Percentiles rank a stretch among this genome's conserved stretches.
phyloP scores from a whole-genome alignment of 2,329 filamentous ascomycete genomes.

The Scytalidium sp. region DNA sequence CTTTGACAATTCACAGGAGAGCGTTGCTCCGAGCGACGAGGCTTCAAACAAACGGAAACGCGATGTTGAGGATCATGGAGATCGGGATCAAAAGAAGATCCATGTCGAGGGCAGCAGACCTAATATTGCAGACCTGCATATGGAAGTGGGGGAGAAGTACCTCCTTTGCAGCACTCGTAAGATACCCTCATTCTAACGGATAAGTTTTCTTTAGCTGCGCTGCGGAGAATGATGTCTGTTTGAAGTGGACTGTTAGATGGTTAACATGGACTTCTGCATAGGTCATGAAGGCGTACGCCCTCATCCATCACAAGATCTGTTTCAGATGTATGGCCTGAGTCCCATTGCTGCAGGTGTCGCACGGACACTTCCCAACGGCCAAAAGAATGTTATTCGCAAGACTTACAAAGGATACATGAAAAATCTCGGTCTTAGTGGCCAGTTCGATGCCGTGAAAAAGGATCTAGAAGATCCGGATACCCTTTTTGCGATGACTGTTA shows the following conservation, averaged over 20 bases:
- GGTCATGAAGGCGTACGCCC: constrained; percentile 35
- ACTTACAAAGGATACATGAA: constrained; percentile 69
- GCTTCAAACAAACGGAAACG: constrained; percentile 62
- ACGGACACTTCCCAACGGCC: constrained; percentile 60
- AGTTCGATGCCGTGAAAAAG: constrained; percentile 58
- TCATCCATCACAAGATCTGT: constrained; percentile 55
- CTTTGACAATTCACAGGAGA: constrained; percentile 15
- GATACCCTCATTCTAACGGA: constrained; percentile 43
- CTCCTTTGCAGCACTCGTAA: constrained; percentile 66
- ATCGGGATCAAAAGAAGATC: constrained; percentile 58
- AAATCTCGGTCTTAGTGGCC: constrained; percentile 57
- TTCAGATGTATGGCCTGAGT: constrained; percentile 54
- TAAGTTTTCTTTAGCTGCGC: not conserved
- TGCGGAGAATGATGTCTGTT: not conserved
- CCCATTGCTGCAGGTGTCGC: constrained; percentile 59
- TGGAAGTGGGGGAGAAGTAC: constrained; percentile 66
- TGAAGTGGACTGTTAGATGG: constrained; percentile 16
- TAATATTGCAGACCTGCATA: constrained; percentile 62
- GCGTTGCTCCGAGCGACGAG: constrained; percentile 38
- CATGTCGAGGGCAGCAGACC: constrained; percentile 59
- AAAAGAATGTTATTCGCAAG: constrained; percentile 65
- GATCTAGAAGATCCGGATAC: constrained; percentile 48
- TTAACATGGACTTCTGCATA: constrained; percentile 29
- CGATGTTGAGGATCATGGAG: constrained; percentile 51
- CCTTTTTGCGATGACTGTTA: constrained; percentile 48